Evolutionary conservation across 2,329 filamentous ascomycete genomes (phyloP), one percentile per base, ranked within the genome.

Genomic region (Chaetoscypha palmicola): DNA sequence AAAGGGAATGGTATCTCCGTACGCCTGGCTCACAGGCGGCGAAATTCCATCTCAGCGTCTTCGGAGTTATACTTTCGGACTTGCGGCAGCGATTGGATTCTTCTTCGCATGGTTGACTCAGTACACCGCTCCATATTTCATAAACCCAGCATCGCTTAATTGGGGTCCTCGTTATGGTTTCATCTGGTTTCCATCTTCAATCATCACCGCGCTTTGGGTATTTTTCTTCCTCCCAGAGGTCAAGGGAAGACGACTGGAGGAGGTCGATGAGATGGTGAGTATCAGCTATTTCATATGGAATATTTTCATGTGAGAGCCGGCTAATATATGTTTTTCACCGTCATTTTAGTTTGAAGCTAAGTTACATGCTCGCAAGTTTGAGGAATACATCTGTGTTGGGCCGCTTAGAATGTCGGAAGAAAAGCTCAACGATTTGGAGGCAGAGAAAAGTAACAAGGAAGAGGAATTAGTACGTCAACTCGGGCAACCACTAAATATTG

Each of bases 81-180:
- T 73, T 1, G 73, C 74, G 1, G 70, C 73, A 0, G 70, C 72
- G 2, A 60, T 73, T 17, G 73, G 70, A 1, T 78, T 78, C 58
- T 64, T 76, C 11, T 68, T 71, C 2, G 74, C 74, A 76, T 51
- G 49, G 49, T 31, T 49, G 3, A 73, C 72, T 0, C 74, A 72
- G 0, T 78, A 77, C 51, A 77, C 74, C 0, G 72, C 73, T 2
- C 74, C 74, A 0, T 77, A 78, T 53, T 78, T 79, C 52, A 78
- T 79, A 60, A 78, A 78, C 49, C 70, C 72, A 0, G 56, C 62
- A 3, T 58, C 68, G 0, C 57, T 79, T 28, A 70, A 72, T 51
- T 79, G 74, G 75, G 74, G 74, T 0, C 74, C 75, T 0, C 69
- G 70, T 49, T 77, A 78, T 40, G 69, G 74, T 1, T 78, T 72